Base-by-base conservation (phyloP, 164 flowering plant species). In the Chimonanthus salicifolius region DNA sequence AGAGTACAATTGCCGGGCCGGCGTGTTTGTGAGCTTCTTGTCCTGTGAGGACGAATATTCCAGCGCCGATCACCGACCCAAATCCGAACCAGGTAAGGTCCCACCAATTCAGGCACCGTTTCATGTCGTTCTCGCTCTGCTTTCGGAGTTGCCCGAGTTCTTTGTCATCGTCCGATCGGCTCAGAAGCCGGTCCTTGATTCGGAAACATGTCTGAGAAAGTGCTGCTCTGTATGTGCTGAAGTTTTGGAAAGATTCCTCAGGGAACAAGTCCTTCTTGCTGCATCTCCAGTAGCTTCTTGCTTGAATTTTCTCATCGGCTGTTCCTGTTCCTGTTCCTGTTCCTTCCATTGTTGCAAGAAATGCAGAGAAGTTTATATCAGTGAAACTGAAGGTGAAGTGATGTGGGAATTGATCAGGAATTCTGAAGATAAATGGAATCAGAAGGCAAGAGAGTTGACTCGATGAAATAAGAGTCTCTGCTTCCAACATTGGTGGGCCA, bases 1-100 rank as follows among this genome's bases (percentile, higher is more conserved):
- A 84, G 8, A 86, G 43, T 4, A 84, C 68, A 0, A 86, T 81
- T 11, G 87, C 87, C 1, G 89, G 86, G 66, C 89, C 87, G 4
- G 89, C 82, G 47, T 66, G 4, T 1, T 71, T 21, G 16, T 70
- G 72, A 4, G 86, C 83, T 15, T 76, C 85, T 68, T 77, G 80
- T 4, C 89, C 89, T 0, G 87, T 86, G 62, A 86, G 84, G 65
- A 86, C 89, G 65, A 86, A 86, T 18, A 86, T 83, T 15, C 89
- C 86, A 2, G 87, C 78, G 9, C 89, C 89, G 69, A 86, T 78
- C 21, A 84, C 82, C 0, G 84, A 75, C 0, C 87, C 87, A 2
- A 86, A 72, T 0, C 89, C 87, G 45, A 86, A 79, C 89, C 87
- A 86, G 49, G 70, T 80, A 33, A 86, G 78, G 18, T 86, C 89